Percentiles rank a stretch among this genome's conserved stretches.
Evolutionary conservation across 495 filamentous ascomycete genomes (phyloP).

Genomic region (Lasiosphaeriaceae sp.): DNA sequence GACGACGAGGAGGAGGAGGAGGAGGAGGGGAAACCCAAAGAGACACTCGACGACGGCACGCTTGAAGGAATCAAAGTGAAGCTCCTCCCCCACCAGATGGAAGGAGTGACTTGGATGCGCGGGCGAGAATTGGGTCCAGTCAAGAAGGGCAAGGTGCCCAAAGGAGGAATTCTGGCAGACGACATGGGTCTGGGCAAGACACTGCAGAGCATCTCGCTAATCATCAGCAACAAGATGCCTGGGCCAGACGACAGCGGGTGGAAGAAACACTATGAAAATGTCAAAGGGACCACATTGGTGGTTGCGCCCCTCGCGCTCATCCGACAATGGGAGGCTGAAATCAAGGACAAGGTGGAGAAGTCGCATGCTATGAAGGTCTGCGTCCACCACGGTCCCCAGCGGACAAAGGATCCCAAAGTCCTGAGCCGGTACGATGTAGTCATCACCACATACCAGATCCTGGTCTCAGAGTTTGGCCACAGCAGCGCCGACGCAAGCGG

Average conservation of each 20-base stretch:
- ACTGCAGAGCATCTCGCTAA: constrained; percentile 74
- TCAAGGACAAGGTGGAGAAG: constrained; percentile 68
- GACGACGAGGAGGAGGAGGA: constrained; percentile 61
- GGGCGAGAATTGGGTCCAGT: constrained; percentile 77
- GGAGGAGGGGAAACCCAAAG: constrained; percentile 11
- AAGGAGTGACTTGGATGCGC: constrained; percentile 90
- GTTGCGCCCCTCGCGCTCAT: constrained; percentile 94
- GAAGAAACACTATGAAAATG: constrained; percentile 54
- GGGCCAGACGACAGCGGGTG: constrained; percentile 44
- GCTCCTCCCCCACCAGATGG: constrained; percentile 86
- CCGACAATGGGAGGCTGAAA: constrained; percentile 94
- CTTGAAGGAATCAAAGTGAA: constrained; percentile 77
- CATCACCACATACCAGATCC: constrained; percentile 92
- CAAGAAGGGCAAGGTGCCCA: constrained; percentile 74
- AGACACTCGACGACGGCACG: constrained; percentile 26
- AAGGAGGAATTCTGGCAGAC: constrained; percentile 82
- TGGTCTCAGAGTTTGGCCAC: constrained; percentile 81
- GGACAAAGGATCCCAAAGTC: constrained; percentile 70
- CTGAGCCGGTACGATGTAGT: constrained; percentile 89
- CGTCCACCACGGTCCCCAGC: constrained; percentile 83
- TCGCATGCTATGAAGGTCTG: constrained; percentile 70
- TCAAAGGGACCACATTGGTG: constrained; percentile 80
- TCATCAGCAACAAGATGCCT: constrained; percentile 78
- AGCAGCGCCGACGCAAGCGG: constrained; percentile 45
- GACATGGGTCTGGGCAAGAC: constrained; percentile 89